Evolutionary conservation across 768 basidiomycete species (phyloP).

Genomic region (Termitomyces sp.): DNA sequence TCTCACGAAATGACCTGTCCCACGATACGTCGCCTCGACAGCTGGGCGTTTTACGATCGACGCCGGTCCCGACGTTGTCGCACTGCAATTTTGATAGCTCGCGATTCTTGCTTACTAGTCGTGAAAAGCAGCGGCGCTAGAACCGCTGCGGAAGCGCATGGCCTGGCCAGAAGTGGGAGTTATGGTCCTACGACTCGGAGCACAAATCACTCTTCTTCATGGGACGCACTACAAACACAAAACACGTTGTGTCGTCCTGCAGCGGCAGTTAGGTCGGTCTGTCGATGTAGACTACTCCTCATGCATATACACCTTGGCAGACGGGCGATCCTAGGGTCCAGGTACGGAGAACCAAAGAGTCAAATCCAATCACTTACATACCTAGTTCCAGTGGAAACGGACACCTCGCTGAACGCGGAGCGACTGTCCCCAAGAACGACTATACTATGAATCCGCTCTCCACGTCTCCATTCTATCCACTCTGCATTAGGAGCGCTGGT

Average conservation of each 20-base stretch:
- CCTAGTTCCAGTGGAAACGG: neutral
- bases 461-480: neutral
- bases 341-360: neutral
- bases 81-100: conserved; percentile 1
- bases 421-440: neutral
- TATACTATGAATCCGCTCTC: neutral
- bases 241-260: neutral
- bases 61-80: conserved; percentile 5
- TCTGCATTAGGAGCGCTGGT: neutral
- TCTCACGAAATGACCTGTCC: neutral
- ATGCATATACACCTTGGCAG: neutral
- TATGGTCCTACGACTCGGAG: neutral
- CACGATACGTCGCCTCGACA: neutral
- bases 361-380: neutral
- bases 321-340: neutral
- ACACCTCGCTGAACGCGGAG: neutral
- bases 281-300: neutral
- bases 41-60: neutral
- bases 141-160: neutral
- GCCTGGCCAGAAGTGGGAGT: neutral
- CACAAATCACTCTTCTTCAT: neutral
- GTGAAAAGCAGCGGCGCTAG: neutral
- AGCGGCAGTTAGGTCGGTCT: neutral
- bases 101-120: neutral
- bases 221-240: neutral